Base-by-base conservation (phyloP, 352 stramenopile species). In the Chrysophaeum taylorii region DNA sequence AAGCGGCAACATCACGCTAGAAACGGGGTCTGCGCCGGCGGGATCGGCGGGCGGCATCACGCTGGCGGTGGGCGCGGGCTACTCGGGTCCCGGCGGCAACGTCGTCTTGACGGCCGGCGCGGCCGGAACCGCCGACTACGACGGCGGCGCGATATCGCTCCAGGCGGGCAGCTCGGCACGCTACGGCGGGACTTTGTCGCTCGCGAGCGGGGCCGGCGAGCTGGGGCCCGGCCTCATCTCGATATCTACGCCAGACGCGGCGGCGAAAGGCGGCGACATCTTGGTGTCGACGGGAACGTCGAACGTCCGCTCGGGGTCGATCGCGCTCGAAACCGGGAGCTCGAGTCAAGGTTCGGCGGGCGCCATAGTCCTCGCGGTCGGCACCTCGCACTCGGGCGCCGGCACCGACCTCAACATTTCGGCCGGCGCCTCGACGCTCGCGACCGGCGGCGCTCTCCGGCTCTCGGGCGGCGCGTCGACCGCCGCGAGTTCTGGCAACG, bases 161-260 rank as follows among this genome's bases (percentile, higher is more conserved):
- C 36, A 21, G 42, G 64, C 69, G n/a, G 69, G 69, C 36, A 43
- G 42, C 14, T 53, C 27, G 50, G 25, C 18, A 37, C 50, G 60
- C 27, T 38, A 36, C 21, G 37, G 45, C 33, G 74, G 74, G 33
- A 45, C 66, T 27, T 33, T 79, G 39, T 69, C 42, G 1, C 64
- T 79, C 68, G 50, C 45, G 48, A 70, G 63, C 2, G 75, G 75
- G 31, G 43, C n/a, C 52, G 43, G 45, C 25, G 61, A 45, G n/a
- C 57, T 61, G 12, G 73, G 43, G 43, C 77, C 64, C 39, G 76
- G 76, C 38, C 57, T 23, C 25, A 68, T 79, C 35, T 36, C 63
- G 21, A 16, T 80, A 31, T 36, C 54, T 45, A 79, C 76, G 25
- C 67, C 70, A 25, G 73, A 79, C 64, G 70, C 25, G 63, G n/a